These are phyloP conservation scores for Clonostachys rosea DNA, from an alignment of 2,329 filamentous ascomycete genomes.

Conservation along the genomic window DNA sequence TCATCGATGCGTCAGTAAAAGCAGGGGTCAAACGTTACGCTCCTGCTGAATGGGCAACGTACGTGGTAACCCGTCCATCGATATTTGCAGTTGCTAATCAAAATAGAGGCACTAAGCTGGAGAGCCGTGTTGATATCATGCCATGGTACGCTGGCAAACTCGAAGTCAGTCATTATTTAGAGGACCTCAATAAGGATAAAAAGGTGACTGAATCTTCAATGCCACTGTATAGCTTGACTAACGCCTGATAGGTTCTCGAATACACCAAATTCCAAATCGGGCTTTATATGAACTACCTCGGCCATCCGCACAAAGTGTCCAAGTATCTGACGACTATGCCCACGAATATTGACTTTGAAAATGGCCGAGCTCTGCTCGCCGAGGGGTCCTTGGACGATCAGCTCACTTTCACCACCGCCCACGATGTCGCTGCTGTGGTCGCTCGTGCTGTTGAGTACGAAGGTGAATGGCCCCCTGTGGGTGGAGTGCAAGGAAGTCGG, in stretches of 20 bases:
- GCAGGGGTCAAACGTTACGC: conserved; percentile 58
- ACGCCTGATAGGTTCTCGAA: conserved; percentile 37
- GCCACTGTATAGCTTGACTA: too few relatives aligned
- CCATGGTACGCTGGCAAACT: conserved; percentile 44
- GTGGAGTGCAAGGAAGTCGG: conserved; percentile 32
- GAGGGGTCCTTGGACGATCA: conserved; percentile 32
- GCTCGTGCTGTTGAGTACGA: conserved; percentile 34
- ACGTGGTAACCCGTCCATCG: conserved; percentile 5
- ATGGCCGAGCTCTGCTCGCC: conserved; percentile 32
- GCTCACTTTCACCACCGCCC: conserved; percentile 36
- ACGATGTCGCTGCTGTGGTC: conserved; percentile 34
- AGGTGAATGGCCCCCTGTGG: conserved; percentile 31
- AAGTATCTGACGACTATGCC: conserved; percentile 33
- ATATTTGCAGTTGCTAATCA: not conserved
- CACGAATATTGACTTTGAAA: conserved; percentile 29
- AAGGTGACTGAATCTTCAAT: conserved; percentile 18
- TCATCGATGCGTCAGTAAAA: conserved; percentile 52
- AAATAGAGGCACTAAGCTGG: not conserved
- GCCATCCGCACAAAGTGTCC: conserved; percentile 38
- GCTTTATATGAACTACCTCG: conserved; percentile 50
- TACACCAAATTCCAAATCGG: conserved; percentile 53
- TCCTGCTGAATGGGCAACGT: conserved; percentile 53
- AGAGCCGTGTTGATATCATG: conserved; percentile 18
- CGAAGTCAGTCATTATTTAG: conserved; percentile 40
- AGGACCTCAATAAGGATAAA: conserved; percentile 39